Evolutionary conservation across 495 filamentous ascomycete genomes (phyloP).

Genomic region (Talaromyces trachyspermus): DNA sequence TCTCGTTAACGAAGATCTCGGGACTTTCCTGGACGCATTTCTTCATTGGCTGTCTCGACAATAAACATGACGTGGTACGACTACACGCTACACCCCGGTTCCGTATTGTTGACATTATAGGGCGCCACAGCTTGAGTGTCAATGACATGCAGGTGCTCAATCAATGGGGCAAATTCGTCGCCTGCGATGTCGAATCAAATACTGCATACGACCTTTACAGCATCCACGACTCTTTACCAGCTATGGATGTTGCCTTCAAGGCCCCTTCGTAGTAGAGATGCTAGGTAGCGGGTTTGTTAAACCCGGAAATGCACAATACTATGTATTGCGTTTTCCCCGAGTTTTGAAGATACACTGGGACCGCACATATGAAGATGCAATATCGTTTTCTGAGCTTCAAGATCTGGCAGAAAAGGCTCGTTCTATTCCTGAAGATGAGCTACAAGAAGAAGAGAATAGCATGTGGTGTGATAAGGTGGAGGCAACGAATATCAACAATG

Average conservation of each 20-base stretch:
- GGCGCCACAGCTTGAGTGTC: conserved; percentile 41
- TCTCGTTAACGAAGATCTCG: conserved; percentile 29
- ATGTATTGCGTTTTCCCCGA: conserved; percentile 57
- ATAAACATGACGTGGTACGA: conserved; percentile 55
- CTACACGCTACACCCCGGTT: conserved; percentile 50
- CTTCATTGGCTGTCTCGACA: conserved; percentile 67
- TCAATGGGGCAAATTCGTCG: conserved; percentile 37
- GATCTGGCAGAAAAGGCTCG: conserved; percentile 42
- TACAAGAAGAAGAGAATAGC: conserved; percentile 45
- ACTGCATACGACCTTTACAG: conserved; percentile 28
- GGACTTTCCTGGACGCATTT: conserved; percentile 68
- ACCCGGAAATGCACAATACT: conserved; percentile 47
- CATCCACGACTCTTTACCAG: conserved; percentile 19
- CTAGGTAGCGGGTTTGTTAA: conserved; percentile 59
- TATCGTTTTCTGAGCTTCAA: conserved; percentile 50
- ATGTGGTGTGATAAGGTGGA: conserved; percentile 50
- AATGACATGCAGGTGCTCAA: conserved; percentile 46
- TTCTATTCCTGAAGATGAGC: conserved; percentile 27
- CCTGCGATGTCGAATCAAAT: conserved; percentile 17
- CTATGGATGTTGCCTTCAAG: conserved; percentile 44
- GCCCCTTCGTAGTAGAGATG: conserved; percentile 60
- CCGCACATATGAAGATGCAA: conserved; percentile 46
- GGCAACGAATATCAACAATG: conserved; percentile 26
- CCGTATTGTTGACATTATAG: conserved; percentile 53
- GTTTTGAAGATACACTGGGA: conserved; percentile 56